A percentile compares a stretch with the other conserved stretches of the same genome.
Evolutionary conservation across 768 basidiomycete genomes (phyloP).

Genomic region (Scleroderma bovista): DNA sequence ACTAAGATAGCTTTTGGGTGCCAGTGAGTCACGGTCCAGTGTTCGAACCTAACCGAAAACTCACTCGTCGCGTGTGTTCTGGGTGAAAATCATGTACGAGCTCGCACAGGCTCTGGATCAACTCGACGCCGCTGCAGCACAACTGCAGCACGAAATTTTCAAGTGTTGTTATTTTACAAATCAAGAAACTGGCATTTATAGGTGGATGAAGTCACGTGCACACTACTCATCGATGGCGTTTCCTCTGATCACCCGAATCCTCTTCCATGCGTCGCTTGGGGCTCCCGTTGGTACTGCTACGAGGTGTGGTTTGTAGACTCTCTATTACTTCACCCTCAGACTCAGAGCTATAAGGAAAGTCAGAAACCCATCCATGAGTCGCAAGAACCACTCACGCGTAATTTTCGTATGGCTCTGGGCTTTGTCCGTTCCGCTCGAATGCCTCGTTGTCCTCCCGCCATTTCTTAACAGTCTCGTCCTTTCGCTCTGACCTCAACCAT

Average conservation of each 20-base stretch:
- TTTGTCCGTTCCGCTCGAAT: constrained; percentile 4
- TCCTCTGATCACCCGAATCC: constrained; percentile 2
- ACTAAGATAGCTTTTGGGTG: constrained; percentile 22
- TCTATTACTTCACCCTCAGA: constrained; percentile 20
- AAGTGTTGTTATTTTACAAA: not conserved
- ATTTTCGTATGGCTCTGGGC: constrained; percentile 14
- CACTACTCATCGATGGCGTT: constrained; percentile 6
- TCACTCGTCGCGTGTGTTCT: constrained; percentile 31
- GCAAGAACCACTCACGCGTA: constrained; percentile 16
- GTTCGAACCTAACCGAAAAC: constrained; percentile 5
- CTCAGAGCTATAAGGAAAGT: constrained; percentile 12
- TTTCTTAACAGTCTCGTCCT: constrained; percentile 8
- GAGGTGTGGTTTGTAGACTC: constrained; percentile 22
- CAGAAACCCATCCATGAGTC: not conserved
- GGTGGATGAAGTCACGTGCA: not conserved
- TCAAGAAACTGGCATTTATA: not conserved
- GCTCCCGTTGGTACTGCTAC: constrained; percentile 11
- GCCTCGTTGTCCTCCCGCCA: constrained; percentile 17
- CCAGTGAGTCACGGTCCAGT: not conserved
- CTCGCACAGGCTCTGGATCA: constrained; percentile 10
- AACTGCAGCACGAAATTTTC: not conserved
- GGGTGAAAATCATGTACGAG: constrained; percentile 29
- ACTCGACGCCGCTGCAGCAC: too few species aligned
- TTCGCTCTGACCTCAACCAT: constrained; percentile 21
- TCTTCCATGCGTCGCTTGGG: constrained; percentile 14